Evolutionary conservation across 768 basidiomycete genomes (phyloP).

Genomic region (Omphalotus guepiniiformis): DNA sequence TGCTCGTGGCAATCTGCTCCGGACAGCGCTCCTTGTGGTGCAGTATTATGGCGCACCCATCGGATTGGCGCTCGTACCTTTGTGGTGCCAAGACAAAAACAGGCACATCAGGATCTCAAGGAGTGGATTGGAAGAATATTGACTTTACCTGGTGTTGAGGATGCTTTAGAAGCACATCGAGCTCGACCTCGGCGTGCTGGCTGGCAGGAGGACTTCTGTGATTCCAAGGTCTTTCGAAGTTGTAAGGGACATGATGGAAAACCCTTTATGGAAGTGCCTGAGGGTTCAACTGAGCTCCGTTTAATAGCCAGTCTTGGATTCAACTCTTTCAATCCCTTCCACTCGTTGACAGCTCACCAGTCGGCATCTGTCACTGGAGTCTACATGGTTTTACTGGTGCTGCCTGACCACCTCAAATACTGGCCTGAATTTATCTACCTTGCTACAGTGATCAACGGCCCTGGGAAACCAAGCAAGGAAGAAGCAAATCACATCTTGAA

Average conservation of each 20-base stretch:
- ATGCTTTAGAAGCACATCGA: background rate
- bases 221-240: slow-evolving; percentile 7
- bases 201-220: background rate
- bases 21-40: background rate
- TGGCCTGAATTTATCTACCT: slow-evolving; percentile 37
- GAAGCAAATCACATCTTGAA: slow-evolving; percentile 31
- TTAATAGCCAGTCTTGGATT: slow-evolving; percentile 10
- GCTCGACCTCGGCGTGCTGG: too few relatives aligned
- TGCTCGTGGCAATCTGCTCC: background rate
- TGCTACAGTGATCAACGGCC: slow-evolving; percentile 37
- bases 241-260: slow-evolving; percentile 14
- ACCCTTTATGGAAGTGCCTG: slow-evolving; percentile 11
- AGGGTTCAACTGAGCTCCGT: slow-evolving; percentile 7
- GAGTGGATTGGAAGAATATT: background rate
- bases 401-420: slow-evolving; percentile 30
- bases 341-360: slow-evolving; percentile 4
- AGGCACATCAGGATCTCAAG: slow-evolving; percentile 1
- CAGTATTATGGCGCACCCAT: background rate
- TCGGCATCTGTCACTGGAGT: slow-evolving; percentile 13
- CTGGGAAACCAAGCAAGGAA: slow-evolving; percentile 25
- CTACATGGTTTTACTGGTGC: slow-evolving; percentile 28
- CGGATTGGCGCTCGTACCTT: background rate
- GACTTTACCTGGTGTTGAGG: background rate
- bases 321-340: slow-evolving; percentile 14
- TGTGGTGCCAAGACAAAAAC: background rate